Conservation (phyloP, 805 yeast genomes). For the Candida andamanensis region DNA sequence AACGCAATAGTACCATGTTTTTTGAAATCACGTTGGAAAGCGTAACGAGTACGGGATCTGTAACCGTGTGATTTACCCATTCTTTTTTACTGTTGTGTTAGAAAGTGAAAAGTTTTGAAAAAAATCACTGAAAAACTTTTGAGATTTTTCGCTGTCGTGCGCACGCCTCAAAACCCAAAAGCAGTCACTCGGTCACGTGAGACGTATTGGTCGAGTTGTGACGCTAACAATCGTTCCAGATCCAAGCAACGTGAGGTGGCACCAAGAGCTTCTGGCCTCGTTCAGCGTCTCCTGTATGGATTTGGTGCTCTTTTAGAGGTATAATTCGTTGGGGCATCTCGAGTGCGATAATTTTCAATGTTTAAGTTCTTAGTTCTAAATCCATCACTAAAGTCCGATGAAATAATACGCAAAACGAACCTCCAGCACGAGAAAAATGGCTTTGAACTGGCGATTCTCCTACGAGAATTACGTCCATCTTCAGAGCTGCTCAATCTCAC, state of each 20-base stretch:
- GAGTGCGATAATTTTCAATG: constrained; percentile 4
- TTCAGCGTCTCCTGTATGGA: too few relatives aligned
- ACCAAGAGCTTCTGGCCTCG: too few relatives aligned
- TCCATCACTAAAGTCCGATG: constrained; percentile 41
- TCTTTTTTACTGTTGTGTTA: constrained; percentile 7
- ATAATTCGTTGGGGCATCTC: too few relatives aligned
- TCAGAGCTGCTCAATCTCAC: constrained; percentile 1
- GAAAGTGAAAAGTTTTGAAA: constrained; percentile 1
- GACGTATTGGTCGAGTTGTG: too few relatives aligned
- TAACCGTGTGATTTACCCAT: constrained; percentile 69
- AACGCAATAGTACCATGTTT: constrained; percentile 91
- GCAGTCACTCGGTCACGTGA: constrained; percentile 9
- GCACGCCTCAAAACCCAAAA: too few relatives aligned
- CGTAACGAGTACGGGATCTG: constrained; percentile 99
- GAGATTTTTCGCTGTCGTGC: constrained; percentile 1
- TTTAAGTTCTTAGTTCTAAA: constrained; percentile 41
- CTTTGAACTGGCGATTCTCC: constrained; percentile 48
- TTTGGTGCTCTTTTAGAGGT: too few relatives aligned
- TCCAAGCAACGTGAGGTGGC: too few relatives aligned
- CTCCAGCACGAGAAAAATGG: constrained; percentile 53
- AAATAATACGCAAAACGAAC: constrained; percentile 42
- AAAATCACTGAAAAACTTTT: constrained; percentile 1
- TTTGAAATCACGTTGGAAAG: constrained; percentile 99
- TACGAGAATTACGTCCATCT: constrained; percentile 37
- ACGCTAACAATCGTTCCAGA: too few relatives aligned